Percentiles rank a stretch among this genome's conserved stretches.
Evolutionary conservation across 805 yeast genomes (phyloP).

Genomic region (Torulaspora indica): DNA sequence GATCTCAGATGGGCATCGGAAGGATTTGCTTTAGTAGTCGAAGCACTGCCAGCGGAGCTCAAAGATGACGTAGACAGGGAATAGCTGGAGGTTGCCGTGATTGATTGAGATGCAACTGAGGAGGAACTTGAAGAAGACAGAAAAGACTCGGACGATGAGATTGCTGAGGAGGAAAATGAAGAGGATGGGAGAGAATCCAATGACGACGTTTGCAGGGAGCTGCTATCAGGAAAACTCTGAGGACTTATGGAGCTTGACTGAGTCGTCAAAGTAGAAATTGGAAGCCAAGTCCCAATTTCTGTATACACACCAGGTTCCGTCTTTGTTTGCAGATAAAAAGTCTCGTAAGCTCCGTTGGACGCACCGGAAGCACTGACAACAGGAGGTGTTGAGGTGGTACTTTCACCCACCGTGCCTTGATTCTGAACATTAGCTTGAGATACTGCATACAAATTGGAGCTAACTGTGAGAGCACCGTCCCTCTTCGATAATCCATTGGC

Average conservation of each 20-base stretch:
- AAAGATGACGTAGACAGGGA: background rate
- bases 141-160: background rate
- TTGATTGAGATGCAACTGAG: background rate
- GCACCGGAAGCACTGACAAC: background rate
- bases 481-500: conserved; percentile 6
- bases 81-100: background rate
- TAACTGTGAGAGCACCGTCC: conserved; percentile 4
- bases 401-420: background rate
- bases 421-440: conserved; percentile 4
- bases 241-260: background rate
- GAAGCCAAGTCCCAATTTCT: conserved; percentile 29
- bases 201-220: background rate
- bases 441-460: conserved; percentile 5
- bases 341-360: conserved; percentile 4
- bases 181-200: background rate
- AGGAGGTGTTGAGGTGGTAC: background rate
- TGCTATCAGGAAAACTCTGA: background rate
- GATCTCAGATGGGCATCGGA: conserved; percentile 10
- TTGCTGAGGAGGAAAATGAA: background rate
- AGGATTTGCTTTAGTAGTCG: background rate
- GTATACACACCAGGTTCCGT: conserved; percentile 26
- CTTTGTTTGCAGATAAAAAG: conserved; percentile 18
- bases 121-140: background rate
- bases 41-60: background rate
- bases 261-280: conserved; percentile 15